These are phyloP conservation scores for Psilocybe mexicana DNA, from an alignment of 1,284 basidiomycete species.

Conservation along the genomic window DNA sequence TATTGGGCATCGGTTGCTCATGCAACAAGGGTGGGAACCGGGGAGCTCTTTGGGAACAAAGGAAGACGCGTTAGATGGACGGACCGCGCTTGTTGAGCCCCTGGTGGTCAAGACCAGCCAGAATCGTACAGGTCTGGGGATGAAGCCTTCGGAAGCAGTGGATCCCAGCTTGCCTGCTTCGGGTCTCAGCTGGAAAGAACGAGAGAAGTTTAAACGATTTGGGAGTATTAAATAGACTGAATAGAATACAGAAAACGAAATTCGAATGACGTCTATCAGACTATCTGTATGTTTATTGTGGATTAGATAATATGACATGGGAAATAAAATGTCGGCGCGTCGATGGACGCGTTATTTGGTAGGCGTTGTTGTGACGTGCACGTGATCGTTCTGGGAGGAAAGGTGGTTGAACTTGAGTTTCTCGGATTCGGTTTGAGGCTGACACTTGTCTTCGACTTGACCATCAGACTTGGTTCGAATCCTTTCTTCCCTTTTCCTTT, in stretches of 20 bases:
- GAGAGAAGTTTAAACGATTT: constrained; percentile 22
- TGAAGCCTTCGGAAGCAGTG: constrained; percentile 23
- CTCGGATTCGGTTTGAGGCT: constrained; percentile 37
- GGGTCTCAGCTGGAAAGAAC: constrained; percentile 23
- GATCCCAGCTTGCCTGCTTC: not conserved
- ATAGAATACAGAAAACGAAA: not conserved
- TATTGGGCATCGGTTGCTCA: constrained; percentile 63
- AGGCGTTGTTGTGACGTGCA: constrained; percentile 32
- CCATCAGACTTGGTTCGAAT: constrained; percentile 28
- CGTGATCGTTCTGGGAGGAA: constrained; percentile 37
- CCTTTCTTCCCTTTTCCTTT: constrained; percentile 25
- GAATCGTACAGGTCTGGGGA: constrained; percentile 58
- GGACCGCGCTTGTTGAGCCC: constrained; percentile 54
- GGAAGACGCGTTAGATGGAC: constrained; percentile 27
- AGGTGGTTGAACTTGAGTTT: constrained; percentile 21
- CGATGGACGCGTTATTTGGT: constrained; percentile 35
- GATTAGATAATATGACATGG: constrained; percentile 11
- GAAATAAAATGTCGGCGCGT: constrained; percentile 25
- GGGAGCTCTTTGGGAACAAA: constrained; percentile 57
- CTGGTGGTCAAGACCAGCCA: constrained; percentile 44
- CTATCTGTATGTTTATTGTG: not conserved
- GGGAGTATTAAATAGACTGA: not conserved
- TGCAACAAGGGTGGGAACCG: constrained; percentile 75
- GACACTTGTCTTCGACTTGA: constrained; percentile 33
- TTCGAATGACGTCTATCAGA: not conserved